phyloP scores from a whole-genome alignment of 1,284 basidiomycete species.

The Cryptococcus neoformans region DNA sequence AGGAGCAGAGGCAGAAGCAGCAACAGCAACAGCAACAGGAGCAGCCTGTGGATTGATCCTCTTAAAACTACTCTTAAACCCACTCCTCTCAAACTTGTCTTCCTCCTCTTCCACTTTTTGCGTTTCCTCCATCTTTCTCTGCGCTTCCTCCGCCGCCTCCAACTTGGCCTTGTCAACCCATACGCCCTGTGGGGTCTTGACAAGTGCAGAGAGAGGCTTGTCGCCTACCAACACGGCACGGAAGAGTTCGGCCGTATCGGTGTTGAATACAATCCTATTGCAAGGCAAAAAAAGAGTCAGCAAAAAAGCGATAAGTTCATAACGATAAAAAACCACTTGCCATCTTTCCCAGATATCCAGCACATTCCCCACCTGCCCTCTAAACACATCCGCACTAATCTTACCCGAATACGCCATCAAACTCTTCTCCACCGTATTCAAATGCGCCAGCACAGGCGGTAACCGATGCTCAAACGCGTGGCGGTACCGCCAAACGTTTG shows the following conservation, averaged over 20 bases:
- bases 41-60: too few species aligned
- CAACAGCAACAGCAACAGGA: too few species aligned
- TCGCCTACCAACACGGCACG: slow-evolving; percentile 68
- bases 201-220: neutral
- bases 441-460: slow-evolving; percentile 86
- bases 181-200: neutral
- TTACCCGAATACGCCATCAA: slow-evolving; percentile 68
- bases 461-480: slow-evolving; percentile 84
- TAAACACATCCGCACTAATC: slow-evolving; percentile 91
- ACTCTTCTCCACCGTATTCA: slow-evolving; percentile 86
- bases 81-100: slow-evolving; percentile 72
- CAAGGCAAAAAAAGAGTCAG: slow-evolving; percentile 1
- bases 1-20: too few species aligned
- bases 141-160: neutral
- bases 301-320: neutral
- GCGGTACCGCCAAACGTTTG: slow-evolving; percentile 79
- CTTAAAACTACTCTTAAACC: slow-evolving; percentile 52
- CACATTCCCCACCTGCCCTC: slow-evolving; percentile 77
- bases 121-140: slow-evolving; percentile 3
- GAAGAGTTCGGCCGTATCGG: slow-evolving; percentile 71
- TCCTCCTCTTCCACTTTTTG: neutral
- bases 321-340: slow-evolving; percentile 36
- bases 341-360: slow-evolving; percentile 95
- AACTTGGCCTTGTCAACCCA: neutral
- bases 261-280: slow-evolving; percentile 74